Base-by-base conservation (phyloP, 2,329 filamentous ascomycete species). In the Ilyonectria destructans region DNA sequence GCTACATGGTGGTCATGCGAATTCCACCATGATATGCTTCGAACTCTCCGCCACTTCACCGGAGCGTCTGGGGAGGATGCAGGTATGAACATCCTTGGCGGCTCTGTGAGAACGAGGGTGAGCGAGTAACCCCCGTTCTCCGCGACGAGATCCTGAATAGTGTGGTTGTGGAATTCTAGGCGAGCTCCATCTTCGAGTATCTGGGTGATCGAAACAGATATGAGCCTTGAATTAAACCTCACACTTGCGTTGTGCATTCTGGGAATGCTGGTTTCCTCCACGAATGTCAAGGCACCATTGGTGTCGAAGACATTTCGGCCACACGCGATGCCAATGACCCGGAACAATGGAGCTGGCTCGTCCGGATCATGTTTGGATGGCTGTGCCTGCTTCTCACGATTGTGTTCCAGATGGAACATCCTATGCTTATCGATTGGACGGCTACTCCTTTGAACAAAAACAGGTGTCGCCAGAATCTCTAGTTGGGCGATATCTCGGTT, bases 91-190 rank as follows among this genome's bases (percentile, higher is more conserved):
- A 89, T 85, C 1, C 82, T 81, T 0, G 88, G 88, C 1, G 87
- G 82, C 33, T 86, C 83, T 21, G 75, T 80, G 9, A 91, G 83
- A 0, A 88, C 86, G 3, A 91, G 71, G 0, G 85, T 86, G 17
- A 90, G 74, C 0, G 81, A 79, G 68, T 79, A 62, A 69, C 81
- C 57, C 21, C 74, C 37, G 35, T 77, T 76, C 77, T 71, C 82
- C 72, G 78, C 75, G 2, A 88, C 77, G 9, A 86, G 73, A 57
- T 87, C 84, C 31, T 85, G 69, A 35, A 89, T 84, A 2, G 81
- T 86, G 21, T 82, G 81, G 43, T 87, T 85, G 0, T 85, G 80
- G 15, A 90, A 84, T 56, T 88, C 84, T 37, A 90, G 78, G 4
- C 81, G 67, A 0, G 69, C 68, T 1, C 8, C 2, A 1, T 4